These are phyloP conservation scores for Torulaspora microellipsoides DNA, from an alignment of 805 yeast genomes.

Conservation along the genomic window DNA sequence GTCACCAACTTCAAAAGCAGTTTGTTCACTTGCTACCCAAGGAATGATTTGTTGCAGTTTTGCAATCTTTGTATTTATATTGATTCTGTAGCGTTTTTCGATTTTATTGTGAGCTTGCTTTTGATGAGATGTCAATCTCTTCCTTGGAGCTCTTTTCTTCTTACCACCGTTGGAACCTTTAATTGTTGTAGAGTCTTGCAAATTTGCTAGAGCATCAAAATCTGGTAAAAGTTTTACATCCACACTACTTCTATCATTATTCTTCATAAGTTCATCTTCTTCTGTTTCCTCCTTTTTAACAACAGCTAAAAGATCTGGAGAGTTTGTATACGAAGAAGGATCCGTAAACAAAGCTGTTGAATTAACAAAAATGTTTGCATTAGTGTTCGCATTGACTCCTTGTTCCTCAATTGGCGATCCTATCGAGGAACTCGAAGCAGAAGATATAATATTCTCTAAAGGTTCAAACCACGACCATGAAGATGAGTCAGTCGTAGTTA, in stretches of 20 bases:
- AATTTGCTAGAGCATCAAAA: slow-evolving; percentile 1
- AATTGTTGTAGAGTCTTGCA: slow-evolving; percentile 1
- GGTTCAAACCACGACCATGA: slow-evolving; percentile 28
- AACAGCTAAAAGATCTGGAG: slow-evolving; percentile 4
- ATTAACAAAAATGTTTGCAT: slow-evolving; percentile 2
- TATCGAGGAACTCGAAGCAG: slow-evolving; percentile 23
- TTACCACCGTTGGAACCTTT: slow-evolving; percentile 15
- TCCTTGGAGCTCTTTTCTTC: slow-evolving; percentile 49
- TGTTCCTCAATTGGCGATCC: slow-evolving; percentile 18
- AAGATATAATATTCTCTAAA: slow-evolving; percentile 25
- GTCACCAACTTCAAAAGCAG: slow-evolving; percentile 50
- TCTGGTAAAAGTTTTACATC: slow-evolving; percentile 2
- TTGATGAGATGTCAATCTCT: slow-evolving; percentile 53
- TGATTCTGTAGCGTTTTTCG: slow-evolving; percentile 66
- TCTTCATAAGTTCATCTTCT: slow-evolving; percentile 1
- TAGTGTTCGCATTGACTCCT: background rate
- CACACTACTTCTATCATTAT: background rate
- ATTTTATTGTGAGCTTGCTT: slow-evolving; percentile 70
- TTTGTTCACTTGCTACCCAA: slow-evolving; percentile 57
- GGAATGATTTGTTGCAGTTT: slow-evolving; percentile 64
- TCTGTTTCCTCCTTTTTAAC: slow-evolving; percentile 6
- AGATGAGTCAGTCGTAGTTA: slow-evolving; percentile 10
- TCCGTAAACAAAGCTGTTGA: slow-evolving; percentile 8
- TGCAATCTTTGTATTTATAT: slow-evolving; percentile 67
- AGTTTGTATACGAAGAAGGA: slow-evolving; percentile 12